Percentiles rank a stretch among this genome's conserved stretches.
Conservation (phyloP, 2,329 filamentous ascomycete genomes). For the Diplodia sapinea region DNA sequence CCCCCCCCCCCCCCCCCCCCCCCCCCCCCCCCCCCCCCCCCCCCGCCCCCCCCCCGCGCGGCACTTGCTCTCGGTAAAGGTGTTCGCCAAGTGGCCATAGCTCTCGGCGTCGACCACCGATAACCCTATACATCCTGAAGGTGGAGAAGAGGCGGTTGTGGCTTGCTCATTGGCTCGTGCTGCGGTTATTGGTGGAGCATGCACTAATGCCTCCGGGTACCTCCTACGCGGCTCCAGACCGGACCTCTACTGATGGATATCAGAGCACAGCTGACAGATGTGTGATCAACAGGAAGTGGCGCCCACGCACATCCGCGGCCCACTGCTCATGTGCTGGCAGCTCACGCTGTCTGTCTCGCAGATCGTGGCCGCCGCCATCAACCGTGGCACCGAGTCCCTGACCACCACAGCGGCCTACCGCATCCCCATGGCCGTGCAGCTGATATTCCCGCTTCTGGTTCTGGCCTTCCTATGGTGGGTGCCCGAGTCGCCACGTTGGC, state of each 20-base stretch:
- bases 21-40: too few species aligned
- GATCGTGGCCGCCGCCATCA: conserved; percentile 46
- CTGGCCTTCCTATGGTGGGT: conserved; percentile 35
- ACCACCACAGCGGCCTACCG: conserved; percentile 37
- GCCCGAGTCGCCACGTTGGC: conserved; percentile 37
- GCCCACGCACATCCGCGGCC: conserved; percentile 43
- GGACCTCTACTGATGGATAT: neutral
- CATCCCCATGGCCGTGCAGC: conserved; percentile 37
- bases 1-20: too few species aligned
- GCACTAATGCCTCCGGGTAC: neutral
- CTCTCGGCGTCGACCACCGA: neutral
- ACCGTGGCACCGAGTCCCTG: conserved; percentile 39
- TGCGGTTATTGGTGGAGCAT: neutral
- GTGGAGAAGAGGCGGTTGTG: neutral
- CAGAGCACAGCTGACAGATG: too few species aligned
- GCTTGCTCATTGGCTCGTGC: conserved; percentile 5
- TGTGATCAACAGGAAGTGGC: conserved; percentile 38
- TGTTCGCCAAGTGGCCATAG: conserved; percentile 19
- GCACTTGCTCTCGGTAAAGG: conserved; percentile 4
- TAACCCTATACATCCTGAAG: neutral
- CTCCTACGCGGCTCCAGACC: neutral
- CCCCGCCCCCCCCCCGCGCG: too few species aligned
- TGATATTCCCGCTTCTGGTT: conserved; percentile 37
- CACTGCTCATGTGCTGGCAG: conserved; percentile 51
- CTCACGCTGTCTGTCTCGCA: conserved; percentile 49